Evolutionary conservation across 2,329 filamentous ascomycete genomes (phyloP).

Genomic region (Fusarium pseudoanthophilum): DNA sequence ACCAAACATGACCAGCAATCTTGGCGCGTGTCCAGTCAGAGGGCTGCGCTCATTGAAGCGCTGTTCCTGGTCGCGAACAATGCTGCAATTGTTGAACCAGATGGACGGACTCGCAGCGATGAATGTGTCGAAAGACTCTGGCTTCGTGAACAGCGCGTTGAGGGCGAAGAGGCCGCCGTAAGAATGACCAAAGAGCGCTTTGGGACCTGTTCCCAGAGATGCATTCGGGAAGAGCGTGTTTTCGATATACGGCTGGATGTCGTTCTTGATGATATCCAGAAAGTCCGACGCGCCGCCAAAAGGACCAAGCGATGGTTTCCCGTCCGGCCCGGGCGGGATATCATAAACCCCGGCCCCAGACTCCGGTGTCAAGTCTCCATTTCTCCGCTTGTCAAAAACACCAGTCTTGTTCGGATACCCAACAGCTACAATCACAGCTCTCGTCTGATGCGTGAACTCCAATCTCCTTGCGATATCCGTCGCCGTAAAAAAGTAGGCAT

Average conservation of each 20-base stretch:
- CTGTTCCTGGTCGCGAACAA: slow-evolving; percentile 48
- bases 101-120: slow-evolving; percentile 59
- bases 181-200: slow-evolving; percentile 61
- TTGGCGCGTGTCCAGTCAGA: slow-evolving; percentile 30
- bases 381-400: slow-evolving; percentile 46
- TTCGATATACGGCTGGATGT: slow-evolving; percentile 50
- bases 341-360: slow-evolving; percentile 34
- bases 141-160: slow-evolving; percentile 55
- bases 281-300: slow-evolving; percentile 58
- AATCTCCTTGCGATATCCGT: slow-evolving; percentile 44
- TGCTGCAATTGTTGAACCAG: slow-evolving; percentile 58
- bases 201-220: slow-evolving; percentile 49
- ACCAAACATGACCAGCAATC: slow-evolving; percentile 50
- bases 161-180: slow-evolving; percentile 60
- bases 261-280: slow-evolving; percentile 53
- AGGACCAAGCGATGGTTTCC: slow-evolving; percentile 29
- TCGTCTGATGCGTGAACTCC: slow-evolving; percentile 38
- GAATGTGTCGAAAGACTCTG: slow-evolving; percentile 55
- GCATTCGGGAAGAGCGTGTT: slow-evolving; percentile 34
- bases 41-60: slow-evolving; percentile 34
- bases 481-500: slow-evolving; percentile 49
- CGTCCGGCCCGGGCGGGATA: slow-evolving; percentile 30
- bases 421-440: slow-evolving; percentile 48
- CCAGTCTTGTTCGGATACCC: slow-evolving; percentile 45
- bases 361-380: slow-evolving; percentile 46